phyloP scores from a whole-genome alignment of 371 early-diverging fungal species.

The Apophysomyces trapeziformis region DNA sequence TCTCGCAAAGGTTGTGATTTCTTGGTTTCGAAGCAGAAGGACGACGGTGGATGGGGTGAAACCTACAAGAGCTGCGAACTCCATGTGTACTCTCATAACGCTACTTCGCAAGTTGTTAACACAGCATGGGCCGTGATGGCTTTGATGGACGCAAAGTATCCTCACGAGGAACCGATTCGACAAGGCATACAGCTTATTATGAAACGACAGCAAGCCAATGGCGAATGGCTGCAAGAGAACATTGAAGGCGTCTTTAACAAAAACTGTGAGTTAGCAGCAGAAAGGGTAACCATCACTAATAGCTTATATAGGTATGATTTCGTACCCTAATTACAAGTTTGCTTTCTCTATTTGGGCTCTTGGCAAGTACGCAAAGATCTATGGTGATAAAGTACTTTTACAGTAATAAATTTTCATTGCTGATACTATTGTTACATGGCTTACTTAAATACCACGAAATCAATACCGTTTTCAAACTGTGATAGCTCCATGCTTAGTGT shows the following conservation, averaged over 20 bases:
- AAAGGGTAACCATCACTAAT: conserved; percentile 18
- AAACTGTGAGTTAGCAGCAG: conserved; percentile 56
- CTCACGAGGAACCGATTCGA: conserved; percentile 72
- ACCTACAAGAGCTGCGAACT: conserved; percentile 86
- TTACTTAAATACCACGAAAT: too few species aligned
- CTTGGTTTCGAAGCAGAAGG: conserved; percentile 80
- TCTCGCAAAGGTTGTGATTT: conserved; percentile 79
- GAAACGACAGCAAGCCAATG: conserved; percentile 84
- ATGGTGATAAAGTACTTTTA: conserved; percentile 51
- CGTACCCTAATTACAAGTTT: conserved; percentile 96
- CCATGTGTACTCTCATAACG: conserved; percentile 68
- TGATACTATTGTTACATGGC: not conserved
- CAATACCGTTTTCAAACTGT: too few species aligned
- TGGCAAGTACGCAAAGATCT: conserved; percentile 81
- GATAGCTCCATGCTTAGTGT: too few species aligned
- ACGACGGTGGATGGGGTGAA: conserved; percentile 98
- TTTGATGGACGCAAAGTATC: conserved; percentile 89
- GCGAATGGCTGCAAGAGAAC: conserved; percentile 95
- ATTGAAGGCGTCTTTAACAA: conserved; percentile 99
- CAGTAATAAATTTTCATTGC: not conserved
- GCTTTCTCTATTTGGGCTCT: conserved; percentile 95
- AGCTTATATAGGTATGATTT: conserved; percentile 66
- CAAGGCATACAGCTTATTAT: conserved; percentile 85
- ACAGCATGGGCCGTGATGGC: conserved; percentile 90
- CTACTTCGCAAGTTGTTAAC: conserved; percentile 87